Conservation (phyloP, 2,329 filamentous ascomycete genomes). For the Epichloe scottii region DNA sequence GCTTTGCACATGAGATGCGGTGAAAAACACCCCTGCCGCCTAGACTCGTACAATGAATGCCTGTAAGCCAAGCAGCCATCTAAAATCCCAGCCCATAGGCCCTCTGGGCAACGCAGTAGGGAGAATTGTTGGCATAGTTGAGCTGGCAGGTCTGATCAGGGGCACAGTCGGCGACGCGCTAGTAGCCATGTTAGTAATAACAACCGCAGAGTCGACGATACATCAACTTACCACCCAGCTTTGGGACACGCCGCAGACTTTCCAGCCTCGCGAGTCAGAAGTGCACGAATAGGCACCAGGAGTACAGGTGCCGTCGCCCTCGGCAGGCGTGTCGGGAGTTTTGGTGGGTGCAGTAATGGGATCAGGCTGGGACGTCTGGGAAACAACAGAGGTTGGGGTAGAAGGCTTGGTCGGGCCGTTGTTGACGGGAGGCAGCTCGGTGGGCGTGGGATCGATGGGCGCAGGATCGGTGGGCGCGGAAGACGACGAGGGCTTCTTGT, state of each 20-base stretch:
- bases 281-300: constrained; percentile 1
- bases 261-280: not conserved
- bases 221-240: constrained; percentile 1
- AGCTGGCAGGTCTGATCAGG: not conserved
- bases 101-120: not conserved
- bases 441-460: not conserved
- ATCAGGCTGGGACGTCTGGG: not conserved
- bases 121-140: not conserved
- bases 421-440: not conserved
- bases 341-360: not conserved
- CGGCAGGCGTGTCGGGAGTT: not conserved
- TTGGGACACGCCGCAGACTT: not conserved
- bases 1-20: not conserved
- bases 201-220: not conserved
- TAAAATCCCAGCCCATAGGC: no score
- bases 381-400: not conserved
- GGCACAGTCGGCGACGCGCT: not conserved
- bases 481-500: not conserved
- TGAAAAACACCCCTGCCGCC: not conserved
- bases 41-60: not conserved
- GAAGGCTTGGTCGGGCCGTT: not conserved
- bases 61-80: no score
- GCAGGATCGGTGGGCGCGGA: not conserved
- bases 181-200: not conserved
- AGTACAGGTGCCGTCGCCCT: not conserved